These are phyloP conservation scores for Coemansia interrupta DNA, from an alignment of 192 early-diverging fungal genomes.

Conservation along the genomic window DNA sequence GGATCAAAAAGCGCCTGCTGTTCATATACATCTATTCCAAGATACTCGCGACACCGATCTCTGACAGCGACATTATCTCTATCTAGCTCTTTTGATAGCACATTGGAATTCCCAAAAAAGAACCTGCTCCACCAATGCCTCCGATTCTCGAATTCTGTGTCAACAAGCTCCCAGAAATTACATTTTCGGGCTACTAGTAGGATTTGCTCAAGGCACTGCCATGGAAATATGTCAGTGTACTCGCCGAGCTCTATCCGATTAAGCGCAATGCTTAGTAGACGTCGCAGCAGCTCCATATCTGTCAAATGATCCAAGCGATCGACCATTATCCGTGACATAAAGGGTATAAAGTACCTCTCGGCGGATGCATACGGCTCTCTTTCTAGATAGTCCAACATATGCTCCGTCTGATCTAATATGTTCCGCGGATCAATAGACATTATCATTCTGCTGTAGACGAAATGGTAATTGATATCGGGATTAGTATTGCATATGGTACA, in stretches of 20 bases:
- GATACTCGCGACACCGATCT: background rate
- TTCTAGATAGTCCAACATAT: constrained; percentile 37
- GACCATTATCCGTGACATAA: constrained; percentile 10
- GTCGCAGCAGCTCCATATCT: background rate
- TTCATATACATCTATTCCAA: background rate
- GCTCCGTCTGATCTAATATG: constrained; percentile 7
- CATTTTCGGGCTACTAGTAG: background rate
- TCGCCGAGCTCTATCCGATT: constrained; percentile 40
- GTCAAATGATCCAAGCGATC: background rate
- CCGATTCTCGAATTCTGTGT: constrained; percentile 15
- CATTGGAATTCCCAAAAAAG: background rate
- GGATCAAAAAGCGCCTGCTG: too few species aligned
- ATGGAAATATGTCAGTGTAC: constrained; percentile 7
- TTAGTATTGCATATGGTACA: background rate
- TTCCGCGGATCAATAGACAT: constrained; percentile 19
- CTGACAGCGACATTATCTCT: background rate
- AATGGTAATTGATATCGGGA: background rate
- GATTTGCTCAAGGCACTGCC: constrained; percentile 22
- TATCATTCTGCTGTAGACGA: constrained; percentile 16
- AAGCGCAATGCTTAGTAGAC: constrained; percentile 15
- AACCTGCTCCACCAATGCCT: constrained; percentile 21
- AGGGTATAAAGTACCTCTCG: constrained; percentile 7
- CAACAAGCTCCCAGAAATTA: constrained; percentile 4
- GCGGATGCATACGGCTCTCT: constrained; percentile 30
- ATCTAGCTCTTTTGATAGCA: background rate